Evolutionary conservation across 495 filamentous ascomycete genomes (phyloP).

Genomic region (Tuber magnatum): DNA sequence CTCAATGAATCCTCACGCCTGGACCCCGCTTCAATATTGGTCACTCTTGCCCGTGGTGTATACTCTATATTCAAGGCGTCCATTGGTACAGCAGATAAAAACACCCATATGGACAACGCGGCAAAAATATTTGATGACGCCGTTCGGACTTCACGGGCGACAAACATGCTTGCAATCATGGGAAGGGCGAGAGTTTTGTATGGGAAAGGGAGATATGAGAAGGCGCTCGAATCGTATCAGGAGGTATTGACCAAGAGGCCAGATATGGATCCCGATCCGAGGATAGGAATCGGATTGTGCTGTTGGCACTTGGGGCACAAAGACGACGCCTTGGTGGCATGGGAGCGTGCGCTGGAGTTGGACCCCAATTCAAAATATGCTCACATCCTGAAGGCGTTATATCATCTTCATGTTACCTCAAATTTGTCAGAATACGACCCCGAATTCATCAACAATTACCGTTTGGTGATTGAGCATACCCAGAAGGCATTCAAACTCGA

Average conservation of each 20-base stretch:
- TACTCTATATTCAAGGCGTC: constrained; percentile 81
- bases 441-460: constrained; percentile 72
- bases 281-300: constrained; percentile 91
- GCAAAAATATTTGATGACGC: constrained; percentile 91
- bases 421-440: constrained; percentile 53
- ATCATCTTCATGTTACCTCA: constrained; percentile 73
- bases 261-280: constrained; percentile 84
- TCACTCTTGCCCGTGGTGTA: constrained; percentile 87
- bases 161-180: constrained; percentile 83
- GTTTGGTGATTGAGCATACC: constrained; percentile 89
- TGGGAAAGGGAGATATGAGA: constrained; percentile 70
- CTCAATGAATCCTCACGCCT: constrained; percentile 92
- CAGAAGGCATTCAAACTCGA: constrained; percentile 93
- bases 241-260: constrained; percentile 76
- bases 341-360: constrained; percentile 76
- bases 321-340: constrained; percentile 80
- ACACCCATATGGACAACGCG: constrained; percentile 70
- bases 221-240: constrained; percentile 78
- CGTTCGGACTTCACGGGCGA: constrained; percentile 67
- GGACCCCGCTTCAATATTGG: constrained; percentile 79
- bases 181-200: constrained; percentile 79
- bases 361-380: constrained; percentile 86
- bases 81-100: constrained; percentile 62
- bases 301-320: constrained; percentile 92
- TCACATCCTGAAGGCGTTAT: constrained; percentile 80